Evolutionary conservation across 2,329 filamentous ascomycete species (phyloP).

Genomic region (Monascus ruber): DNA sequence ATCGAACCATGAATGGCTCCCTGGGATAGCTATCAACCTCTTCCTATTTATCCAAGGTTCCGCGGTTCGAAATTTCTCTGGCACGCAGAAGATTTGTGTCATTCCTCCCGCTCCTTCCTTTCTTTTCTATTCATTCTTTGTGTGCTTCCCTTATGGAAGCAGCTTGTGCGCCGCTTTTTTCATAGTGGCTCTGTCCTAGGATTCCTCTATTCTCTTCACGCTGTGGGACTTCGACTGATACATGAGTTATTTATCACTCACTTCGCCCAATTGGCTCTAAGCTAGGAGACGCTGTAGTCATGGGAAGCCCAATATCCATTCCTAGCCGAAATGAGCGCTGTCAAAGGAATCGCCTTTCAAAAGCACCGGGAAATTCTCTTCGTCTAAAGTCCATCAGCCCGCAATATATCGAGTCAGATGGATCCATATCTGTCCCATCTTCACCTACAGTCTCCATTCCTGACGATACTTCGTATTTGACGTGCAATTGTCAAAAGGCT

Average conservation of each 20-base stretch:
- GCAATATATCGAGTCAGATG: too few relatives aligned
- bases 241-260: neutral
- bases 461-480: too few relatives aligned
- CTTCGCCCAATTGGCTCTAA: neutral
- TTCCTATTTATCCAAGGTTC: too few relatives aligned
- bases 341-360: constrained; percentile 26
- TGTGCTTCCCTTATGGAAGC: neutral
- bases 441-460: too few relatives aligned
- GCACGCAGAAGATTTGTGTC: too few relatives aligned
- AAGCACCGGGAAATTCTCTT: constrained; percentile 20
- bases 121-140: constrained; percentile 4
- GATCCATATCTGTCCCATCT: too few relatives aligned
- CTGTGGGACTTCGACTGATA: too few relatives aligned
- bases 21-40: too few relatives aligned
- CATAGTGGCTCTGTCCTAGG: constrained; percentile 2
- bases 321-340: constrained; percentile 20
- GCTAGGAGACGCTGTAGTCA: constrained; percentile 8
- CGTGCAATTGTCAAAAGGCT: too few relatives aligned
- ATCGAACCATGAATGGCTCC: constrained; percentile 4
- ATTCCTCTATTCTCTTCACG: neutral
- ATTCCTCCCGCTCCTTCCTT: constrained; percentile 7
- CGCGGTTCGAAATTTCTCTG: too few relatives aligned
- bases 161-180: constrained; percentile 7
- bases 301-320: constrained; percentile 27
- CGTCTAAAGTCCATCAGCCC: too few relatives aligned